Evolutionary conservation across 306 rosid genomes (phyloP).

Genomic region (Prunus padus): DNA sequence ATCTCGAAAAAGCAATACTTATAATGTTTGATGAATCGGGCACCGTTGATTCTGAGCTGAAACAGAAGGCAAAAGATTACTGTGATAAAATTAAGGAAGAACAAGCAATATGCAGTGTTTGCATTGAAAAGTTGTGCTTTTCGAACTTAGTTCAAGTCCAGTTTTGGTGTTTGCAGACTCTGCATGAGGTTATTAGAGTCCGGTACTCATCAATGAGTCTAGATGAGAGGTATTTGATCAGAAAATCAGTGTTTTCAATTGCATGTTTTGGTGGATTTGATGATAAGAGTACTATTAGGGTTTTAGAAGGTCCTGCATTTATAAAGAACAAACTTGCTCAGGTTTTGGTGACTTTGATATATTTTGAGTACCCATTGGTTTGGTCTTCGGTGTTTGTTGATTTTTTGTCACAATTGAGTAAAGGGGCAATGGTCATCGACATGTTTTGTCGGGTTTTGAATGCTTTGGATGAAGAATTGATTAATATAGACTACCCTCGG

Average conservation of each 20-base stretch:
- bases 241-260: constrained; percentile 69
- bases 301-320: constrained; percentile 77
- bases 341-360: constrained; percentile 82
- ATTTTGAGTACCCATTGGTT: constrained; percentile 71
- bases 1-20: constrained; percentile 80
- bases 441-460: constrained; percentile 95
- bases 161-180: constrained; percentile 92
- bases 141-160: constrained; percentile 75
- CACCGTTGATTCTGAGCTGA: constrained; percentile 55
- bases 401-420: constrained; percentile 65
- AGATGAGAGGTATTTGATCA: constrained; percentile 72
- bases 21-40: constrained; percentile 85
- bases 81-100: constrained; percentile 67
- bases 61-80: constrained; percentile 60
- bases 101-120: constrained; percentile 60
- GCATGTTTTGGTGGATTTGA: constrained; percentile 62
- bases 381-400: constrained; percentile 88
- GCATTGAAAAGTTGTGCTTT: constrained; percentile 68
- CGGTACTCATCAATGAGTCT: constrained; percentile 66
- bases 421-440: constrained; percentile 75
- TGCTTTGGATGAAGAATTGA: constrained; percentile 79
- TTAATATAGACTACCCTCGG: constrained; percentile 79
- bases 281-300: constrained; percentile 53
- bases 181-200: constrained; percentile 64
- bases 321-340: constrained; percentile 78